Evolutionary conservation across 1,139 yeast species (phyloP), one percentile per base, ranked within the genome.

Genomic region (Debaryomycetaceae sp.): DNA sequence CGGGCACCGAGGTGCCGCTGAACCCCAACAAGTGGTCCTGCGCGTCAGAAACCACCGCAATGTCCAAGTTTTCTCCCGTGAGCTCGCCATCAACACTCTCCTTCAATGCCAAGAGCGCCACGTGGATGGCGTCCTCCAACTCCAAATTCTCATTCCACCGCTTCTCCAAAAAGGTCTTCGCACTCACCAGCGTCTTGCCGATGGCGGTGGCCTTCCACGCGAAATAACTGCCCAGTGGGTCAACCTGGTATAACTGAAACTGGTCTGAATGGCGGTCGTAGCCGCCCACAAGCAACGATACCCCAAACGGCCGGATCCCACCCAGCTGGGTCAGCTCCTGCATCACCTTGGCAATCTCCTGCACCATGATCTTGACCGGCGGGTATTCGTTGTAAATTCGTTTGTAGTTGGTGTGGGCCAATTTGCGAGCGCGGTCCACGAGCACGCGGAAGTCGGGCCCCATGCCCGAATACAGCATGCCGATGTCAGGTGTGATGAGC

Each of bases 121-220:
- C 93, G 57, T 93, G 98, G 43, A 93, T 86, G 32, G 97, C 99
- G 56, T 93, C 99, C 63, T 93, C 98, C 41, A 93, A 71, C 62
- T 93, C 98, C 53, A 93, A 69, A 54, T 91, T 95, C 44, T 88
- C 94, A 52, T 88, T 89, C 96, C 97, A 93, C 63, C 98, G 81
- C 65, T 93, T 93, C 56, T 93, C 98, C 53, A 93, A 67, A 51
- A 93, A 93, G 1, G 98, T 91, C 66, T 93, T 91, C 22, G 98
- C 98, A 6, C 94, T 83, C 26, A 79, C 78, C 4, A 96, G 79
- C 18, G 96, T 94, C 56, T 88, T 89, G 41, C 99, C 99, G 48
- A 93, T 91, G 18, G 98, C 97, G 3, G 98, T 91, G 18, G 98
- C 98, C 61, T 91, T 91, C 99, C 99, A 93, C n/a, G 98, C 97